Conservation (phyloP, 805 yeast species). For the Candida ulmi region DNA sequence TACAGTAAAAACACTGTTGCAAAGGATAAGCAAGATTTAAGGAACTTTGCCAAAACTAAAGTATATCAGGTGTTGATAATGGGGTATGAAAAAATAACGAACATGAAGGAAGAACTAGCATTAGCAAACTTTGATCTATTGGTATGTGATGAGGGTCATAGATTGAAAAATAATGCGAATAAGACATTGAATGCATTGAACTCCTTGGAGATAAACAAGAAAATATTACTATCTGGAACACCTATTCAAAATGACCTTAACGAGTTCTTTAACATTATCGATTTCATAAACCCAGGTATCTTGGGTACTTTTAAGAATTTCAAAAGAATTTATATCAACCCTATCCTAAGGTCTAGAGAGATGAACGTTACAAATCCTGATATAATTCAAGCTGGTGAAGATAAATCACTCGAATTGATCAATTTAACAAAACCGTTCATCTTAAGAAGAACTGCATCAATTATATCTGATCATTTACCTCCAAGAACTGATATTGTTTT, state of each 20-base stretch:
- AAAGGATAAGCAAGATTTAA: slow-evolving; percentile 35
- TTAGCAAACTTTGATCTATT: slow-evolving; percentile 52
- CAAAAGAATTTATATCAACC: slow-evolving; percentile 58
- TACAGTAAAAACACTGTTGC: slow-evolving; percentile 42
- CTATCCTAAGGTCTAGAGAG: slow-evolving; percentile 70
- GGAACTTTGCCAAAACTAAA: slow-evolving; percentile 43
- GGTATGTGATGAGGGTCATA: slow-evolving; percentile 90
- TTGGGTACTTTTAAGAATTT: slow-evolving; percentile 58
- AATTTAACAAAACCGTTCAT: slow-evolving; percentile 59
- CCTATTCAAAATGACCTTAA: slow-evolving; percentile 89
- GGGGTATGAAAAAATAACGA: slow-evolving; percentile 79
- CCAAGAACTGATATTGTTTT: slow-evolving; percentile 70
- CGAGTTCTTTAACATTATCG: slow-evolving; percentile 76
- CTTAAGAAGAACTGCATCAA: slow-evolving; percentile 63
- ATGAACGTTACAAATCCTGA: slow-evolving; percentile 46
- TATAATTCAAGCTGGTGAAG: slow-evolving; percentile 51
- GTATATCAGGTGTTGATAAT: slow-evolving; percentile 80
- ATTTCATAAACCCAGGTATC: slow-evolving; percentile 80
- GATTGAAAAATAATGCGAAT: slow-evolving; percentile 70
- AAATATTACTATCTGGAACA: slow-evolving; percentile 77
- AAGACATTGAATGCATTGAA: slow-evolving; percentile 64
- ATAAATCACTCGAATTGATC: slow-evolving; percentile 57
- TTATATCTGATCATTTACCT: slow-evolving; percentile 56
- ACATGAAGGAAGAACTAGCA: slow-evolving; percentile 43
- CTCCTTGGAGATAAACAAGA: slow-evolving; percentile 31